Evolutionary conservation across 2,329 filamentous ascomycete genomes (phyloP).

Genomic region (Colletotrichum neosansevieriae): DNA sequence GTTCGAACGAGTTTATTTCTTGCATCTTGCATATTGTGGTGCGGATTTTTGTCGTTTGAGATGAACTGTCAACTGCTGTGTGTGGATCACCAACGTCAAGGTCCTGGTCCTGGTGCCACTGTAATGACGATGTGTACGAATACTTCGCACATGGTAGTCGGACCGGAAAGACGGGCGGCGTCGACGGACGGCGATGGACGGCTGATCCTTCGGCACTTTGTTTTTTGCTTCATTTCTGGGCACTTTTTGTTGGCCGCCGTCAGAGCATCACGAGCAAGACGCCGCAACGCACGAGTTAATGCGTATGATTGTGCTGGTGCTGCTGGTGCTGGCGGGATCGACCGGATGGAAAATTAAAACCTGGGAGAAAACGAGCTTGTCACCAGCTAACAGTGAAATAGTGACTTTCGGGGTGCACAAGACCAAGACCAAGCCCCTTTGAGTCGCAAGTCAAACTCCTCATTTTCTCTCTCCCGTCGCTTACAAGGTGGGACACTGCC

Average conservation of each 20-base stretch:
- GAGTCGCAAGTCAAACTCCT: background rate
- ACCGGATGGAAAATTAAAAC: constrained; percentile 25
- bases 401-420: constrained; percentile 1
- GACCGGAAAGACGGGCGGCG: background rate
- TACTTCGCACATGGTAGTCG: background rate
- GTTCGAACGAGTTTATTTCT: constrained; percentile 30
- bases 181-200: constrained; percentile 9
- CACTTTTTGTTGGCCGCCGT: background rate
- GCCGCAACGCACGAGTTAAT: background rate
- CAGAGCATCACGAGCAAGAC: constrained; percentile 17
- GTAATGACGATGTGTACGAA: background rate
- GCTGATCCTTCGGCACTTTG: constrained; percentile 15
- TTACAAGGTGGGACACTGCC: no score
- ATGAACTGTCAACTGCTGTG: constrained; percentile 22
- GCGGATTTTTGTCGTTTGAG: constrained; percentile 21
- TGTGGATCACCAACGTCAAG: background rate
- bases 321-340: constrained; percentile 2
- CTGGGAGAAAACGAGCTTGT: constrained; percentile 6
- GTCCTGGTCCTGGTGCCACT: background rate
- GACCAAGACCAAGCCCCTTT: background rate
- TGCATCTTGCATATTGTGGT: constrained; percentile 12
- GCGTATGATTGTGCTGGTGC: constrained; percentile 1
- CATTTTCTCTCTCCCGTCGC: background rate
- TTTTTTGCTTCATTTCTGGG: background rate
- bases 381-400: constrained; percentile 39